A percentile compares a stretch with the other conserved stretches of the same genome.
Conservation (phyloP, 1,139 yeast genomes). For the Yamadazyma buinensis region DNA sequence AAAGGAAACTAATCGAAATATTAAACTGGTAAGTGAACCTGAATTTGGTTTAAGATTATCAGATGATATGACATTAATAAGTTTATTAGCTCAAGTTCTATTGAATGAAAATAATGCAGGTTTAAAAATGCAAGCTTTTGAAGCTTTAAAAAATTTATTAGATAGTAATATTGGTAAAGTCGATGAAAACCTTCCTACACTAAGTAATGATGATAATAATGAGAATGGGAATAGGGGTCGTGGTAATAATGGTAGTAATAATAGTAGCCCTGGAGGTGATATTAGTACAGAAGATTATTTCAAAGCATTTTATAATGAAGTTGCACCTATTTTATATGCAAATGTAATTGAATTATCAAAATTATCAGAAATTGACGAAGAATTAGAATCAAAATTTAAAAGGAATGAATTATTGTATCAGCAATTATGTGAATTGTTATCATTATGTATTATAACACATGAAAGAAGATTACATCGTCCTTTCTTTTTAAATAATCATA, state of each 20-base stretch:
- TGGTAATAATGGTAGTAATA: constrained; percentile 28
- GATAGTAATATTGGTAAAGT: constrained; percentile 49
- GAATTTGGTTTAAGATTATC: constrained; percentile 34
- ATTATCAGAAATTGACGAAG: constrained; percentile 6
- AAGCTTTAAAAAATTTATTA: constrained; percentile 70
- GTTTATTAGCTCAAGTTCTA: constrained; percentile 58
- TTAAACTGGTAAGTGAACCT: constrained; percentile 5
- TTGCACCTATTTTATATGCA: constrained; percentile 56
- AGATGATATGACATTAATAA: constrained; percentile 60
- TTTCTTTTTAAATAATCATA: constrained; percentile 55
- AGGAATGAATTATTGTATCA: constrained; percentile 48
- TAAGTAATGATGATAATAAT: constrained; percentile 25
- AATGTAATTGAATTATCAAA: constrained; percentile 40
- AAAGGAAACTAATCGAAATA: neutral
- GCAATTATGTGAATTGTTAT: constrained; percentile 65
- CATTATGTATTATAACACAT: constrained; percentile 65
- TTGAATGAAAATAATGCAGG: constrained; percentile 67
- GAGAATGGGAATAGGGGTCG: constrained; percentile 36
- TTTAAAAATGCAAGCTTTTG: constrained; percentile 75
- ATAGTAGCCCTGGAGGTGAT: constrained; percentile 27
- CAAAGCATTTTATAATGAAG: constrained; percentile 55
- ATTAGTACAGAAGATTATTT: constrained; percentile 52
- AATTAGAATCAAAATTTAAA: constrained; percentile 12
- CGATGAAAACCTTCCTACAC: constrained; percentile 17
- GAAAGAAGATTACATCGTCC: constrained; percentile 52